Evolutionary conservation across 2,329 filamentous ascomycete species (phyloP), one percentile per base, ranked within the genome.

Genomic region (Colletotrichum brevisporum): DNA sequence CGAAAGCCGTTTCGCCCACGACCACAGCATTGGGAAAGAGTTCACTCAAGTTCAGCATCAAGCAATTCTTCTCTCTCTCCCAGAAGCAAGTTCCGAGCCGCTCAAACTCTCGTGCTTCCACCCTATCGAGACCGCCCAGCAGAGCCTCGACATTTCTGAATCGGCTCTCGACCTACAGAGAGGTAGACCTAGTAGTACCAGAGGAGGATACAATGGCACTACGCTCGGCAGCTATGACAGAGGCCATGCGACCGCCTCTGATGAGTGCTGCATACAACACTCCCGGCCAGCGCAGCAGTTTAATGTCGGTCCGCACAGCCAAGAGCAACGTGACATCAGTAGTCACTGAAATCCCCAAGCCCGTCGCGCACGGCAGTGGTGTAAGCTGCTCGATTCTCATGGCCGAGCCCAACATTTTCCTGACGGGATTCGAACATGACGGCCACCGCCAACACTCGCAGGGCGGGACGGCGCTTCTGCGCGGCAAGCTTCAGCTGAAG

Each of bases 401-500:
- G 48, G 92, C 92, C 31, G 94, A 96, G 78, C 92, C 92, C n/a
- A 91, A 92, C 67, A 83, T 96, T 26, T 96, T 94, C 75, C 83
- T 96, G 41, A 90, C 91, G 31, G 93, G 93, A 0, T 94, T 95
- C 75, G 92, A 94, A 67, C 91, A 93, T 73, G 87, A 90, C 66
- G 89, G 91, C 55, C 85, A 87, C 73, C 78, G 80, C 8, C 79
- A 81, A 6, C 81, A 82, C 74, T 73, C 78, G 45, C 78, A 76
- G 53, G 63, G 93, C 89, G 67, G 93, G 90, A 95, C 94, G 6
- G 93, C 95, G 1, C 91, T 99, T 77, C 85, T 99, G 15, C 89
- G 96, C 64, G 96, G 96, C 18, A 94, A 91, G 73, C 81, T 99
- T 64, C 91, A 93, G 75, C 79, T 99, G 47, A 91, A 91, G 69